These are phyloP conservation scores for Nevesoporus exiguus DNA, from an alignment of 768 basidiomycete genomes.

Conservation along the genomic window DNA sequence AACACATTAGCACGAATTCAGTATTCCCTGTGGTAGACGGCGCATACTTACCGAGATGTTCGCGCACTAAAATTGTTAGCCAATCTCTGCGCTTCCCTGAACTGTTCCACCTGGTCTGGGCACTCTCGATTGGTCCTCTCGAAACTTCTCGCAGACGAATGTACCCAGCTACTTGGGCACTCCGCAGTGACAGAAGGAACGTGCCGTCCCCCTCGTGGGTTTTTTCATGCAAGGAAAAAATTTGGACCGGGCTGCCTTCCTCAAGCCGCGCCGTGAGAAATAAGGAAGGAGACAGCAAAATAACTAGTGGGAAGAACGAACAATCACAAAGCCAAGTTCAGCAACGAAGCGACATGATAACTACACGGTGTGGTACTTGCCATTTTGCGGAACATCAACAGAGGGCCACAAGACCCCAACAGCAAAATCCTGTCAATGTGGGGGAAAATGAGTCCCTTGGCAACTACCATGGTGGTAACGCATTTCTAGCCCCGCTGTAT, in stretches of 20 bases:
- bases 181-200: conserved; percentile 49
- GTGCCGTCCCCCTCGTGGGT: conserved; percentile 34
- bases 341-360: not conserved
- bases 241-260: conserved; percentile 44
- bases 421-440: conserved; percentile 50
- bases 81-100: conserved; percentile 53
- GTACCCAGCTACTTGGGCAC: conserved; percentile 47
- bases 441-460: conserved; percentile 16
- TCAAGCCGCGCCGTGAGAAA: conserved; percentile 58
- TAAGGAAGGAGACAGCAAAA: conserved; percentile 54
- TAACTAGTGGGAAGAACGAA: conserved; percentile 36
- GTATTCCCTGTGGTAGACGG: not conserved
- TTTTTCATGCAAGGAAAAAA: conserved; percentile 47
- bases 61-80: conserved; percentile 63
- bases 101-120: conserved; percentile 15
- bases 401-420: conserved; percentile 80
- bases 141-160: conserved; percentile 53
- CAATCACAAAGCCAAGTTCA: conserved; percentile 16
- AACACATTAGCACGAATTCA: conserved; percentile 5
- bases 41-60: conserved; percentile 55
- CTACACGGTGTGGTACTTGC: conserved; percentile 39
- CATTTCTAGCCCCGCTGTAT: conserved; percentile 11
- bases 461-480: conserved; percentile 5
- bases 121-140: conserved; percentile 12
- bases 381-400: conserved; percentile 51